Evolutionary conservation across 306 rosid genomes (phyloP), one percentile per base, ranked within the genome.

Genomic region (Pterocarpus santalinus): DNA sequence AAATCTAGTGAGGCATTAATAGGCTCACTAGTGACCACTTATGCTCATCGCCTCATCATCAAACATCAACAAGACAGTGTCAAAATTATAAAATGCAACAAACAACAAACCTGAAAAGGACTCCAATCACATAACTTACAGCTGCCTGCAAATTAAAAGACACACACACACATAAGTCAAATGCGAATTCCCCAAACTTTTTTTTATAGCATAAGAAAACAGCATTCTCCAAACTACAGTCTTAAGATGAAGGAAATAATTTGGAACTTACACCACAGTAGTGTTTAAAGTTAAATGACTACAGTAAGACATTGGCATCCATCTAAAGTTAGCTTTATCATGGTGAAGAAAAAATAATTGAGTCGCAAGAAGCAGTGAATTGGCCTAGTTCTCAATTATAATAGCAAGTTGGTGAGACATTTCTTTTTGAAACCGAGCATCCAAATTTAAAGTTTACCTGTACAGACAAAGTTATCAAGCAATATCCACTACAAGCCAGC

Each of bases 401-500:
- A 22, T 22, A 22, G 28, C 28, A 22, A 22, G 28, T 22, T 22
- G 28, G 28, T 22, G 28, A 22, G 28, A 22, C 28, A 22, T 22
- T 22, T 22, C 28, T 56, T 46, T 38, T 16, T 63, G 5, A 68
- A 73, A 73, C 51, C 63, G 33, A 73, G 33, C 55, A 65, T 52
- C 78, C 34, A 9, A 39, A 63, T 62, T 35, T 56, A 66, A 73
- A 52, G 46, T 57, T 82, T 91, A 95, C 98, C 98, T 95, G 98
- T 58, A 84, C 81, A 1, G 97, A 95, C 30, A 95, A 91, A 76
- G 81, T 84, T 46, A 92, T 5, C 84, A 89, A 81, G 85, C 97
- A 92, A 86, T 92, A 92, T 68, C 95, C 97, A 55, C 88, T 85
- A 81, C 97, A 95, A 30, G 91, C 91, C 6, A 90, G 69, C 84